Base-by-base conservation (phyloP, 1,139 yeast species). In the Suhomyces coccinellae region DNA sequence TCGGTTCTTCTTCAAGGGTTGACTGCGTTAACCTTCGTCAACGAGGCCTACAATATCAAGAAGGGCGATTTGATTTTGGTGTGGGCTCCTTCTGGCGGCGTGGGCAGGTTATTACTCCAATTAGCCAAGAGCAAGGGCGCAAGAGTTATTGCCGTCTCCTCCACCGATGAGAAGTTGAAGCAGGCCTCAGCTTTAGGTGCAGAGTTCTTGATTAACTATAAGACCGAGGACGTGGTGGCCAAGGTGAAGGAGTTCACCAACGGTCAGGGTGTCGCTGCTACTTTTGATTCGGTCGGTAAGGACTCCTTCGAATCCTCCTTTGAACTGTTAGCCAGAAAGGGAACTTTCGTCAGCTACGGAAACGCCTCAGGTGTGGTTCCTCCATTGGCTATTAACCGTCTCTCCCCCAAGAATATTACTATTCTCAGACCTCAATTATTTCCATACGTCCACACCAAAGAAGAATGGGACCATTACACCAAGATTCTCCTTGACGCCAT, bases 21-120 rank as follows among this genome's bases (percentile, higher is more conserved):
- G 48, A 90, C 97, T 3, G 95, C 95, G 2, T 66, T 85, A 54
- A 77, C 93, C 0, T 80, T 90, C 48, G 67, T 80, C 36, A 69
- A 75, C 36, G 91, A 86, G 52, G 78, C 93, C 0, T 81, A 87
- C 61, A 59, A 70, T 3, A 87, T 89, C 30, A 60, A 85, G 58
- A 71, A 75, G 58, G 90, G 80, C 42, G 97, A 91, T 50, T 76
- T 65, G 53, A 77, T 85, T 34, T 71, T 90, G 43, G 83, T 88
- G 30, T 89, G 91, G 73, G 97, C 97, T 1, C 96, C 96, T 14
- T 96, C 97, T 8, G 97, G 97, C 41, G 97, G 97, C 46, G 93
- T 87, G 41, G 97, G 97, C 2, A 74, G 79, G 43, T 55, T 87
- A 13, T 65, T 88, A 44, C 73, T 75, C 36, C 97, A 89, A 65